Conservation (phyloP, 2,329 filamentous ascomycete genomes). For the Colletotrichum coccodes region DNA sequence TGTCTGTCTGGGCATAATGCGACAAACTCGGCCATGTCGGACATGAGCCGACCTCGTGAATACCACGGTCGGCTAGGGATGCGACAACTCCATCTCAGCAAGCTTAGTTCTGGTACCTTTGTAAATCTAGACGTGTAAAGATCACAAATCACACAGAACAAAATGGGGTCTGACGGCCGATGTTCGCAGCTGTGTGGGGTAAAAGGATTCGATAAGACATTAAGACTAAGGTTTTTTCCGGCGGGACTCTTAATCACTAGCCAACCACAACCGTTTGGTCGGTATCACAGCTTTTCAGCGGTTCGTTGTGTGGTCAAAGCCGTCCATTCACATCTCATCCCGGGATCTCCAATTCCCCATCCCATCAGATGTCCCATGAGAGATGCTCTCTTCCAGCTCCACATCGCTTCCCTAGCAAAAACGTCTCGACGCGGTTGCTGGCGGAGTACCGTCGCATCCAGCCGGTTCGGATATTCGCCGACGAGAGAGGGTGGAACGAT, state of each 20-base stretch:
- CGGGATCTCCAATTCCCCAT: background rate
- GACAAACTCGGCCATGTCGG: background rate
- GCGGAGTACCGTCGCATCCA: constrained; percentile 7
- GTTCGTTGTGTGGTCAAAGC: background rate
- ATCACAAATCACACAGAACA: background rate
- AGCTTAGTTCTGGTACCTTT: background rate
- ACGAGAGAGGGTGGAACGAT: constrained; percentile 2
- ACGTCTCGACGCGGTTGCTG: background rate
- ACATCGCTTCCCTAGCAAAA: background rate
- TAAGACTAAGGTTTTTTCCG: background rate
- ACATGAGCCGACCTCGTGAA: background rate
- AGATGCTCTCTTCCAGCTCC: background rate
- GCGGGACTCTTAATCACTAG: background rate
- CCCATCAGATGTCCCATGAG: background rate
- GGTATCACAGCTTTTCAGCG: background rate
- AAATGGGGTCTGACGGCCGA: background rate
- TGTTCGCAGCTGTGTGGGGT: constrained; percentile 16
- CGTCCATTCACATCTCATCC: background rate
- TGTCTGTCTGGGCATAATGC: background rate
- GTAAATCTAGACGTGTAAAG: background rate
- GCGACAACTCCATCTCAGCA: background rate
- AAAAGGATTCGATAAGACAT: constrained; percentile 11
- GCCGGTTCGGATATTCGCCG: constrained; percentile 19
- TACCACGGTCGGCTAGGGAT: background rate
- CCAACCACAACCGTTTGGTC: constrained; percentile 3